phyloP scores from a whole-genome alignment of 208 protist genomes.

The Trichomonas vaginalis region DNA sequence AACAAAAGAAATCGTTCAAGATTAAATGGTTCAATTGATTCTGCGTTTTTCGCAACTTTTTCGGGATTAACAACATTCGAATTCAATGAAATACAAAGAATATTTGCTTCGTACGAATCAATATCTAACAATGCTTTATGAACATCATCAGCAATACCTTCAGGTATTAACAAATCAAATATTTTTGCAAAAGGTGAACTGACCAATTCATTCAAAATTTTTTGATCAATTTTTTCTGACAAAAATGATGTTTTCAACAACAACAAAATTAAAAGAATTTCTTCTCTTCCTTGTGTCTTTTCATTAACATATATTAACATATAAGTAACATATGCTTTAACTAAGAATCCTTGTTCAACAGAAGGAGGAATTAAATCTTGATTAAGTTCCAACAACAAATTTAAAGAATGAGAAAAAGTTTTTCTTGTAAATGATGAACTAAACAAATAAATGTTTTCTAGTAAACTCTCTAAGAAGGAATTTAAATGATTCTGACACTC shows the following conservation, averaged over 20 bases:
- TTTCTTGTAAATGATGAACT: background rate
- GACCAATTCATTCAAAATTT: background rate
- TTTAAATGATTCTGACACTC: background rate
- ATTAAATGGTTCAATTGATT: background rate
- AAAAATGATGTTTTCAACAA: background rate
- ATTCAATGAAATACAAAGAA: background rate
- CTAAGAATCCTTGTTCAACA: background rate
- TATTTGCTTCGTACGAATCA: background rate
- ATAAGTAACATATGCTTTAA: background rate
- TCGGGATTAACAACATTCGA: background rate
- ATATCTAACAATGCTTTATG: background rate
- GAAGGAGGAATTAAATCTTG: background rate
- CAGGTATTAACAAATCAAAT: background rate
- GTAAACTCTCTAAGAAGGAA: background rate
- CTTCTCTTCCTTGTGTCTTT: background rate
- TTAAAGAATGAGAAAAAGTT: background rate
- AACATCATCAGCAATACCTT: background rate
- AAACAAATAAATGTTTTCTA: background rate
- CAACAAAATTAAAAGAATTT: background rate
- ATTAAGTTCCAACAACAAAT: background rate
- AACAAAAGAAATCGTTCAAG: background rate
- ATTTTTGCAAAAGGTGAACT: background rate
- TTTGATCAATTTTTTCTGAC: background rate
- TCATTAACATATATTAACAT: background rate
- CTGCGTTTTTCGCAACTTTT: background rate